Percentiles rank a stretch among this genome's conserved stretches.
Evolutionary conservation across 1,139 yeast species (phyloP).

Genomic region (Saccharomyces hybrid): DNA sequence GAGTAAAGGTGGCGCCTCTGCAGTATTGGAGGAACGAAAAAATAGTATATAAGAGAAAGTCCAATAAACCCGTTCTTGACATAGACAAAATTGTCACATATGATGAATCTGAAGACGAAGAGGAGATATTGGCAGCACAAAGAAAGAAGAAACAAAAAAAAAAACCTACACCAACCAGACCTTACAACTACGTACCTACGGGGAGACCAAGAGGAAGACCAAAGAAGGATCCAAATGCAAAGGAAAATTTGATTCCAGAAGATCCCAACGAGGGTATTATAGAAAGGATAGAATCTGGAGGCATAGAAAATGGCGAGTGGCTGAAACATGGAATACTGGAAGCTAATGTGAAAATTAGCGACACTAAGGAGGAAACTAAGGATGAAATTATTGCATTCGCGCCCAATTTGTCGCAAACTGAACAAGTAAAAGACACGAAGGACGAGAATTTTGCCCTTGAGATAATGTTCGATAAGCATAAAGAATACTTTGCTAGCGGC

Average conservation of each 20-base stretch:
- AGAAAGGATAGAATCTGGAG: constrained; percentile 27
- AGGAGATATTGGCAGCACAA: constrained; percentile 17
- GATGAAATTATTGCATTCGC: constrained; percentile 61
- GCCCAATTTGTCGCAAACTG: constrained; percentile 48
- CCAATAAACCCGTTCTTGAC: constrained; percentile 47
- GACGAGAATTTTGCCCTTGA: constrained; percentile 57
- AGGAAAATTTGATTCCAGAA: constrained; percentile 6
- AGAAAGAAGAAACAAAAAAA: constrained; percentile 4
- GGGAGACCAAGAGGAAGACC: constrained; percentile 25
- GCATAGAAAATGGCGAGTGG: constrained; percentile 50
- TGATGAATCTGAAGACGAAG: constrained; percentile 28
- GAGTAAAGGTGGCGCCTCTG: constrained; percentile 64
- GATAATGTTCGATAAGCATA: constrained; percentile 58
- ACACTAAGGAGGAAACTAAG: constrained; percentile 39
- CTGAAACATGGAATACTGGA: constrained; percentile 42
- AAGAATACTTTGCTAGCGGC: constrained; percentile 69
- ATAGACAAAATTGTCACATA: constrained; percentile 50
- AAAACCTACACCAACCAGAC: constrained; percentile 14
- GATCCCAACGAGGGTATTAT: constrained; percentile 18
- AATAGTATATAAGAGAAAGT: constrained; percentile 52
- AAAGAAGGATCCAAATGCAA: constrained; percentile 11
- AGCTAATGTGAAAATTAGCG: constrained; percentile 41
- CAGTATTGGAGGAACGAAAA: constrained; percentile 84
- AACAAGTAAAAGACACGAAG: constrained; percentile 36
- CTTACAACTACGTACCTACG: constrained; percentile 23